Conservation (phyloP, 495 filamentous ascomycete species). For the Xylaria telfairii region DNA sequence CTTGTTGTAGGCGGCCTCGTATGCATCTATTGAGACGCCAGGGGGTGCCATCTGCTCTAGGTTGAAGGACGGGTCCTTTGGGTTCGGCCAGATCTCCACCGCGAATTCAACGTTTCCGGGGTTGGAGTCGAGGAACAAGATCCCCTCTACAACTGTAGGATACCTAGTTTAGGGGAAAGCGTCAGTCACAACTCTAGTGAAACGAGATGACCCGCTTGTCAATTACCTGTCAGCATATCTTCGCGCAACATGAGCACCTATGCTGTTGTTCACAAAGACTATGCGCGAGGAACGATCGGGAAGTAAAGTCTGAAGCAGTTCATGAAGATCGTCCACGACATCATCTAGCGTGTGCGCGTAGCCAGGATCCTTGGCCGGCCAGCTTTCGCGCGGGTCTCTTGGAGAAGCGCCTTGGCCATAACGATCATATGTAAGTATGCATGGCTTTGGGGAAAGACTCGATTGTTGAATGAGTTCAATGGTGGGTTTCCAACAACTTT, state of each 20-base stretch:
- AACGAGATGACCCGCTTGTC: background rate
- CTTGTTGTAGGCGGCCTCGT: slow-evolving; percentile 31
- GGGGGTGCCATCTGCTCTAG: slow-evolving; percentile 29
- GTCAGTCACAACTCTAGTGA: background rate
- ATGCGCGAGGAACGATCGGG: background rate
- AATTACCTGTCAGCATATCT: background rate
- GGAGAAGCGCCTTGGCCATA: background rate
- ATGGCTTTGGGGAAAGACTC: background rate
- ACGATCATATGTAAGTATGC: background rate
- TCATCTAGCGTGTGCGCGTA: background rate
- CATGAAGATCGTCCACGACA: background rate
- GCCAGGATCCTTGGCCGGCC: background rate
- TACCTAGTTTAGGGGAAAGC: slow-evolving; percentile 13
- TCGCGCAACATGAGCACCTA: background rate
- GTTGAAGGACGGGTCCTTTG: slow-evolving; percentile 31
- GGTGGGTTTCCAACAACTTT: background rate
- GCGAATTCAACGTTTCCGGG: slow-evolving; percentile 30
- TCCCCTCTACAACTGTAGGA: slow-evolving; percentile 26
- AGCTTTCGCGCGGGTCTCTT: background rate
- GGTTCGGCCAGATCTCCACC: slow-evolving; percentile 30
- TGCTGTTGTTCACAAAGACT: background rate
- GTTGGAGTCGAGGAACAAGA: slow-evolving; percentile 13
- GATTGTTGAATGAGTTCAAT: background rate
- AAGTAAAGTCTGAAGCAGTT: background rate
- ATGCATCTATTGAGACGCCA: slow-evolving; percentile 28